Base-by-base conservation (phyloP, 225 moss, liverwort and hornwort genomes). In the Asterella californica region DNA sequence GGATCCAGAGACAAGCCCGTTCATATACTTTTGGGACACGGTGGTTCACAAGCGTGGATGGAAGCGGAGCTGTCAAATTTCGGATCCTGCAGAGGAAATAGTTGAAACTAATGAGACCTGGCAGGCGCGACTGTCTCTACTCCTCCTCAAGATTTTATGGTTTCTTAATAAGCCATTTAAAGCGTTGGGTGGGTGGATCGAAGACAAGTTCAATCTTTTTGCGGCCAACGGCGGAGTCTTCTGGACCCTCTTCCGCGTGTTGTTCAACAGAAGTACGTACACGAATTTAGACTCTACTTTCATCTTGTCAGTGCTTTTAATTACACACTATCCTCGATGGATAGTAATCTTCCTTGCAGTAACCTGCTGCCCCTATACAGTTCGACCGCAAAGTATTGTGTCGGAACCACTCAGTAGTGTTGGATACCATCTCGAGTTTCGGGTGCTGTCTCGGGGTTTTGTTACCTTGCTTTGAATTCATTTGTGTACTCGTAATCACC, bases 121-220 rank as follows among this genome's bases (percentile, higher is more conserved):
- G 78, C 78, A 78, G 47, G 66, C 78, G 0, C 64, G 65, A 14
- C 29, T 78, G 4, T 65, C 78, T 30, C 17, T 78, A 18, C 27
- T 78, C 21, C 2, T 78, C 3, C 64, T 78, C 24, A 65, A 78
- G 29, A 9, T 78, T 65, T 25, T 78, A 17, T 78, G 78, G 64
- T 29, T 4, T 25, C 2, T 65, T 9, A 32, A 48, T 10, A 17
- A 46, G 14, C 78, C 78, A 17, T 7, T 78, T 46, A 46, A 78
- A 32, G 12, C 9, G 25, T 30, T 48, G 2, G 78, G 78, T 27
- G 45, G 65, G 42, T 46, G 22, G 27, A 0, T 78, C 19, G 78
- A 78, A 60, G 63, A 78, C 25, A 33, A 18, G 6, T 36, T 63
- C 64, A 78, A 78, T 65, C 24, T 65, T 29, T 38, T 63, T 27